Evolutionary conservation across 257 asterid species (phyloP), one percentile per base, ranked within the genome.

Genomic region (Osmanthus fragrans): DNA sequence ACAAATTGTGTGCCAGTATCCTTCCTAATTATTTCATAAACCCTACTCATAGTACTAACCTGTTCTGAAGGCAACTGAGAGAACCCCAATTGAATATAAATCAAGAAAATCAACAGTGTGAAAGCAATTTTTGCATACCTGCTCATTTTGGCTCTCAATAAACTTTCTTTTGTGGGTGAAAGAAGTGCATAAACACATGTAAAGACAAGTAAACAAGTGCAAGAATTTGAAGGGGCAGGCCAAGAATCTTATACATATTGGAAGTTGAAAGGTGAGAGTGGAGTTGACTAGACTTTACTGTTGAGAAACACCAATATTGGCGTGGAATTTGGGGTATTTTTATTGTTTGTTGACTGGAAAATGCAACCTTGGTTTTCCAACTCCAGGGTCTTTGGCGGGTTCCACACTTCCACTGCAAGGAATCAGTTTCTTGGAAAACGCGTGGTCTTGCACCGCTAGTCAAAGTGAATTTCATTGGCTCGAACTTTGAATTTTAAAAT

Each of bases 21-120:
- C 33, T 80, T 84, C 67, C 77, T 81, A 66, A 90, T 7, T 70
- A 88, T 75, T 10, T 80, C 84, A 76, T 90, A 88, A 32, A 86
- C 60, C 4, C 70, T 86, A 47, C 2, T 64, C 82, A 90, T 88
- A 40, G 47, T 77, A 78, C 58, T 84, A 30, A 78, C 80, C 86
- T 88, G 90, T 78, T 83, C 82, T 68, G 77, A 1, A 42, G 90
- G 81, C 76, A 88, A 66, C 77, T 82, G 87, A 58, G 91, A 84
- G 54, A 80, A 79, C 60, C 71, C 89, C 76, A 77, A 2, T 10
- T 74, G 77, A 47, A 79, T 79, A 75, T 25, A 76, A 64, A 84
- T 27, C 80, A 88, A 21, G 63, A 79, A 47, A 77, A 78, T 56
- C 40, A 88, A 82, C 72, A 88, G 86, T 63, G 79, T 34, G 21